Evolutionary conservation across 1,284 basidiomycete genomes (phyloP), one percentile per base, ranked within the genome.

Genomic region (Moesziomyces globuligerus): DNA sequence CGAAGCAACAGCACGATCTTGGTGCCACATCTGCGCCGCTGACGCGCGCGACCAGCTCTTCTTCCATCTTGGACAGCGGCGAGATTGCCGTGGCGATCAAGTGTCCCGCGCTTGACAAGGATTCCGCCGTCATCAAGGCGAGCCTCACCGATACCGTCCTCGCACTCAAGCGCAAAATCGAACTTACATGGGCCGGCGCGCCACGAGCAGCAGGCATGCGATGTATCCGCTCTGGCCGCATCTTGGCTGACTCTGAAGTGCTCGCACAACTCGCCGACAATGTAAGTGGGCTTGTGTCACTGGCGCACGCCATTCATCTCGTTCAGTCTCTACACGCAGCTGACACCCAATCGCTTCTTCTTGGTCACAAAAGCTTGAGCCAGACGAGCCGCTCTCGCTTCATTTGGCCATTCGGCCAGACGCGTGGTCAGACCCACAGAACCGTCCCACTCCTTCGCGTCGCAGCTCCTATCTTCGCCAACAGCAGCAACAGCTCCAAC

Each of bases 351-450:
- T 32, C 29, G 15, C 41, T 48, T 26, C 40, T 34, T 24, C 34
- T 29, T 20, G 26, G 10, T 21, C 34, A 34, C 18, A 44, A 50
- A 15, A 69, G 69, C 48, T 66, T n/a, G 58, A 72, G 13, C 28
- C 28, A 6, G 48, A 46, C 6, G 67, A 74, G 29, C 55, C 71
- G 11, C 41, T 73, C 7, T 60, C 74, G 15, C 58, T 80, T 49
- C 79, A 80, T 56, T 58, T 78, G 4, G 77, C 76, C 46, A 77
- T 81, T 38, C 76, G 69, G 2, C 79, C 79, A 17, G 77, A 74
- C 20, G 78, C 76, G 34, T 80, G 78, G 78, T 56, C 61, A 34
- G 69, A 72, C 52, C 69, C 69, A 47, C 62, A 67, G 28, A 67
- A 67, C 26, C 50, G 69, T 25, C 69, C 69, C 54, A 72, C 69